Base-by-base conservation (phyloP, 352 stramenopile species). In the Globisporangium cystogenes region DNA sequence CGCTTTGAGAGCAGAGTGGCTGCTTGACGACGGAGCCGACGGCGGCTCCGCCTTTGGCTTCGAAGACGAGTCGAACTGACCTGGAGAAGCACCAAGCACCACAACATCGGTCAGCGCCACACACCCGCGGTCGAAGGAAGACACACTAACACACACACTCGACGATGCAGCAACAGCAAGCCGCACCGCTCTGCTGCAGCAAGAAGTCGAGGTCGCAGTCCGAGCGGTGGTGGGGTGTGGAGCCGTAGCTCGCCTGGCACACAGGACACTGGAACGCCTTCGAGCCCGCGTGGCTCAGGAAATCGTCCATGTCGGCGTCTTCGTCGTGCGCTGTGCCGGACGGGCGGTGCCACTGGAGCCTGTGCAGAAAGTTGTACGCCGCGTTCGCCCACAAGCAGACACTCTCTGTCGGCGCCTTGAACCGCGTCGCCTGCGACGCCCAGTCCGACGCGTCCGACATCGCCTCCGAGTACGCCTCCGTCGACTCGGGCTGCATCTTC, bases 351-450 rank as follows among this genome's bases (percentile, higher is more conserved):
- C 72, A 90, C 55, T 90, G 80, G 44, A 90, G 47, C 7, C 79
- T 72, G 41, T 76, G 68, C 10, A 90, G 68, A 37, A 86, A 80
- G 48, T 87, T 82, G 59, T 81, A 90, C 35, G 79, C 79, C 15
- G 76, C 79, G 45, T 90, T 90, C 6, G 79, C 74, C 78, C 79
- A 90, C 41, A 90, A 51, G 50, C 79, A 86, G 1, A 87, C 41
- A 4, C 65, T 57, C 20, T 70, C 67, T 18, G 62, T 86, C 10
- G 76, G 76, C 27, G 62, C 64, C 23, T 71, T 70, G 60, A 90
- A 90, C 2, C 72, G 74, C 49, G 59, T 63, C 10, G 49, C 51
- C 47, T 72, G 57, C 4, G 35, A 52, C 24, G 56, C 67, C 67
- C 67, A 76, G 26, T 54, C 53, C 37, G 59, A 62, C 27, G 48